Evolutionary conservation across 139 green algal genomes (phyloP), one percentile per base, ranked within the genome.

Genomic region (Yamagishiella unicocca): DNA sequence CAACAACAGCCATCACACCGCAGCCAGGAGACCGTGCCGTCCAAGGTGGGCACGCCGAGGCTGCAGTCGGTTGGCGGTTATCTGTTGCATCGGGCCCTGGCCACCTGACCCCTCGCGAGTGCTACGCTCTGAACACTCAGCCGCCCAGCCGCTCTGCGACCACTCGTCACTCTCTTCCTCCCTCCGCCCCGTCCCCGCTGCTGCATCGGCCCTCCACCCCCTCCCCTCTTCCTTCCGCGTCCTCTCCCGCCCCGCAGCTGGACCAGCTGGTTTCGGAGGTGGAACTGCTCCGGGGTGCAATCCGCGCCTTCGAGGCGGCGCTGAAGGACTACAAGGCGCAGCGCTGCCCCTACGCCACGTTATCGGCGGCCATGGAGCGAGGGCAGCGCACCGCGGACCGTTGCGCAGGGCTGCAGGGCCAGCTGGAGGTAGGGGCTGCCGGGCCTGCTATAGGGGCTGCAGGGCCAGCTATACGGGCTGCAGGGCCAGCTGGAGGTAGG

Each of bases 261-360:
- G 79, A 76, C 37, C 40, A 77, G 64, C 61, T 85, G 35, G 24
- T 29, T 10, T 31, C 33, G 9, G 61, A 75, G 62, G 31, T 77
- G 55, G 79, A 85, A 22, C 19, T 40, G 22, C 79, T 85, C 5
- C 62, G 62, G 17, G 61, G 22, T 14, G 40, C 42, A 42, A 85
- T 64, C 62, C 42, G 62, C 17, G n/a, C 42, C 8, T 46, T 85
- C 1, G 62, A 85, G 62, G 29, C 8, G 4, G 46, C 62, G 0
- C 79, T 85, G 40, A 14, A 40, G 42, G 79, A 85, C 62, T 85
- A 85, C 42, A 85, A 85, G 79, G 79, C 79, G 40, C 50, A 77
- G n/a, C 61, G 79, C 79, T 64, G n/a, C 40, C 14, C 14, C 62
- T 85, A 77, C 66, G 2, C 43, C 7, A 43, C 62, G 14, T 62